Conservation (phyloP, 2,329 filamentous ascomycete genomes). For the Xylogone sp. region DNA sequence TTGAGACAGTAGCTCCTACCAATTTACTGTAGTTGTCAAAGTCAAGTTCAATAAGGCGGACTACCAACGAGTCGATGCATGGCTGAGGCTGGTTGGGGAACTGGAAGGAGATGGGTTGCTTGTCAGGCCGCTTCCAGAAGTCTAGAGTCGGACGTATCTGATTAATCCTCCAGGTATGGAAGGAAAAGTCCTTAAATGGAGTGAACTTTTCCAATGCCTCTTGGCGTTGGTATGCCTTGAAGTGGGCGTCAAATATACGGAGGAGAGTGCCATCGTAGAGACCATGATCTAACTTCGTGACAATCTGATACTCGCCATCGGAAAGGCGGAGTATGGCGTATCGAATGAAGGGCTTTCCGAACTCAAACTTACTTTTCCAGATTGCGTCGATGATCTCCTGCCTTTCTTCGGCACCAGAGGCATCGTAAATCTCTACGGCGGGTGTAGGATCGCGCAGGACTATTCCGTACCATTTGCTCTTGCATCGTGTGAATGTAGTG, state of each 20-base stretch:
- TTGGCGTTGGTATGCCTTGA: constrained; percentile 20
- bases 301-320: constrained; percentile 21
- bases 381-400: constrained; percentile 16
- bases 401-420: constrained; percentile 19
- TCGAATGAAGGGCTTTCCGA: constrained; percentile 31
- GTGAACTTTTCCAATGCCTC: constrained; percentile 1
- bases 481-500: constrained; percentile 8
- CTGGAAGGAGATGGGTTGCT: constrained; percentile 4
- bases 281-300: constrained; percentile 31
- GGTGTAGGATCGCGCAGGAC: constrained; percentile 14
- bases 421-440: constrained; percentile 8
- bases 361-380: constrained; percentile 24
- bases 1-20: constrained; percentile 27
- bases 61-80: not conserved
- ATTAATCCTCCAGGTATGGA: constrained; percentile 12
- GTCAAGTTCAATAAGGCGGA: constrained; percentile 9
- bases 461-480: constrained; percentile 9
- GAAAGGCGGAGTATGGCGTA: constrained; percentile 26
- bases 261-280: constrained; percentile 34
- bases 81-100: not conserved
- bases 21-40: constrained; percentile 17
- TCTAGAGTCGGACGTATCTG: constrained; percentile 15
- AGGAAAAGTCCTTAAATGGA: not conserved
- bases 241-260: constrained; percentile 33
- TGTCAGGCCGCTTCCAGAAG: constrained; percentile 16